Base-by-base conservation (phyloP, 306 rosid species). In the Cucurbita pepo region DNA sequence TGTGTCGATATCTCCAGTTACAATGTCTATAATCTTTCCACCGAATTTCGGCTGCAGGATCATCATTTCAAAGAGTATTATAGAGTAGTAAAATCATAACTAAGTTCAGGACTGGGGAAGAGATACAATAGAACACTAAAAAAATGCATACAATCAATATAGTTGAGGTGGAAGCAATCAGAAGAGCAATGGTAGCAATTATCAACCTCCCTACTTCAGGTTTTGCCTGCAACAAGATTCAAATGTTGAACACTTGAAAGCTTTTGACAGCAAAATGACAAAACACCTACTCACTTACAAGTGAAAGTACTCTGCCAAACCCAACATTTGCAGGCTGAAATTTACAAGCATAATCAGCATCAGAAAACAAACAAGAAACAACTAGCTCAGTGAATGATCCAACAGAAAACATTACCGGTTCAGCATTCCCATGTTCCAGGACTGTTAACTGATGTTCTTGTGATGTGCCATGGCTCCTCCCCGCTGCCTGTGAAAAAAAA, bases 21-120 rank as follows among this genome's bases (percentile, higher is more conserved):
- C 95, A 75, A 89, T 89, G 82, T 89, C 95, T 75, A 89, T 85
- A 77, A 89, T 86, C 79, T 79, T 78, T 73, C 95, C 95, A 64
- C 93, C 90, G 75, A 83, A 88, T 82, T 83, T 88, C 76, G 88
- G 93, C 93, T 88, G 77, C 70, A 78, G 58, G 55, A 83, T 48
- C 63, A 76, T 72, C 62, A 82, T 48, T 66, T 59, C 52, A 72
- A 72, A 53, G 74, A 56, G 21, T 47, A 30, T 30, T 47, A 45
- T 47, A 22, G 15, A 47, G 44, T 69, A 44, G 71, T 55, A 55
- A 73, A 73, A 51, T 22, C 25, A 55, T 14, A 19, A 22, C 54
- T 14, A 30, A 38, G 60, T 21, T 73, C 19, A 34, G 6, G 4
- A 16, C 62, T 9, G 53, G 6, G 48, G 48, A 60, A 56, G 56